These are phyloP conservation scores for Nicotiana tabacum DNA, from an alignment of 257 asterid species.

Conservation along the genomic window DNA sequence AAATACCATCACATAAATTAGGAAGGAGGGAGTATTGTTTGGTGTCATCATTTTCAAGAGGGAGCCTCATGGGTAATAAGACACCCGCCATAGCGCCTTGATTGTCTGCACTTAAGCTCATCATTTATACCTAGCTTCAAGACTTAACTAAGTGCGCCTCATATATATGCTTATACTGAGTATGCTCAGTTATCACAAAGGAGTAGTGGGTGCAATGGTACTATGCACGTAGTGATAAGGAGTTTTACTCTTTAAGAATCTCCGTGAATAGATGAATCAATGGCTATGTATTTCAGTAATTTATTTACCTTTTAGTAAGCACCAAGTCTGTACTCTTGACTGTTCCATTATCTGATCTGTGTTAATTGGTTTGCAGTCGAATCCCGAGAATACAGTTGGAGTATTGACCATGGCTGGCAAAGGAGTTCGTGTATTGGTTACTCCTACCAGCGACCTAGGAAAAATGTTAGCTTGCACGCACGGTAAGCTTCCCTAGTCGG, in stretches of 20 bases:
- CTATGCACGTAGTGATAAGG: neutral
- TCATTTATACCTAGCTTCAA: neutral
- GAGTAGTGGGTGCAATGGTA: neutral
- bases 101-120: neutral
- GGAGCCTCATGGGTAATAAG: neutral
- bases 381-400: constrained; percentile 95
- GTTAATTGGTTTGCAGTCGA: constrained; percentile 42
- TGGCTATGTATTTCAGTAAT: neutral
- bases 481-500: constrained; percentile 41
- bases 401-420: constrained; percentile 94
- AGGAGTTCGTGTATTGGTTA: constrained; percentile 89
- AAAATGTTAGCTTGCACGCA: constrained; percentile 90
- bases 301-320: neutral
- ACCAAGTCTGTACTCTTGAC: neutral
- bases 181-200: neutral
- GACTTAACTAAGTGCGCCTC: neutral
- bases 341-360: neutral
- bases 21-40: neutral
- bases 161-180: neutral
- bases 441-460: constrained; percentile 93
- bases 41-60: neutral
- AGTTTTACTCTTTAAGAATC: neutral
- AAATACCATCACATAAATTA: too few species aligned
- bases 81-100: neutral
- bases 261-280: neutral